Percentiles rank a stretch among this genome's conserved stretches.
Evolutionary conservation across 768 basidiomycete species (phyloP).

Genomic region (Collybiopsis luxurians): DNA sequence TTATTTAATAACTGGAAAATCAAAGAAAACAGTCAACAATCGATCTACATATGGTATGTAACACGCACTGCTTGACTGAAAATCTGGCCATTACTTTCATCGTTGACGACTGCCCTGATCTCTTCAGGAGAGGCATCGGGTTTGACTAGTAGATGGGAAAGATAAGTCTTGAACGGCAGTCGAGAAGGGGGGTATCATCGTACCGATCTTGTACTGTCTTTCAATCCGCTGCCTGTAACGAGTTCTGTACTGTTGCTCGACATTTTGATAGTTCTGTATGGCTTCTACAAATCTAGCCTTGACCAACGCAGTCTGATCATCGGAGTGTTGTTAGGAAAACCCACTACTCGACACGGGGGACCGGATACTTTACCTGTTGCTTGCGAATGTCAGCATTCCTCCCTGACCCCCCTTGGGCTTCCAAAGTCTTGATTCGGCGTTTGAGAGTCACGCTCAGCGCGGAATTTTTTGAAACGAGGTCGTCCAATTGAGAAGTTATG

Average conservation of each 20-base stretch:
- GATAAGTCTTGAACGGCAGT: too few relatives aligned
- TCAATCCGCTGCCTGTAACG: constrained; percentile 82
- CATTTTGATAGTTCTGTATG: constrained; percentile 80
- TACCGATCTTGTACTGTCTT: constrained; percentile 85
- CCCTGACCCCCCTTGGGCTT: constrained; percentile 60
- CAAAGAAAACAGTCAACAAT: too few relatives aligned
- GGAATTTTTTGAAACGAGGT: constrained; percentile 70
- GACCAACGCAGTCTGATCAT: constrained; percentile 53
- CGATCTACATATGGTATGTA: too few relatives aligned
- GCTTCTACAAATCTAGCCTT: constrained; percentile 82
- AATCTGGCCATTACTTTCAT: constrained; percentile 78
- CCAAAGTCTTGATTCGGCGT: constrained; percentile 67
- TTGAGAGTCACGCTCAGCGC: constrained; percentile 68
- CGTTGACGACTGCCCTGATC: constrained; percentile 78
- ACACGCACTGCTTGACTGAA: constrained; percentile 80
- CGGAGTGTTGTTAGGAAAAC: too few relatives aligned
- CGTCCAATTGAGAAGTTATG: constrained; percentile 54
- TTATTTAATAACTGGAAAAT: constrained; percentile 82
- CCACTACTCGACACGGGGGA: too few relatives aligned
- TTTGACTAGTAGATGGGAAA: too few relatives aligned
- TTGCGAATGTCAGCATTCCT: constrained; percentile 74
- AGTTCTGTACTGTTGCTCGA: constrained; percentile 75
- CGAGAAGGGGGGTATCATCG: constrained; percentile 14
- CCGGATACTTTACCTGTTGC: constrained; percentile 56
- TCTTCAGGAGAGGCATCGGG: constrained; percentile 92